Conservation (phyloP, 495 filamentous ascomycete species). For the Paragyromitra xinjiangensis region DNA sequence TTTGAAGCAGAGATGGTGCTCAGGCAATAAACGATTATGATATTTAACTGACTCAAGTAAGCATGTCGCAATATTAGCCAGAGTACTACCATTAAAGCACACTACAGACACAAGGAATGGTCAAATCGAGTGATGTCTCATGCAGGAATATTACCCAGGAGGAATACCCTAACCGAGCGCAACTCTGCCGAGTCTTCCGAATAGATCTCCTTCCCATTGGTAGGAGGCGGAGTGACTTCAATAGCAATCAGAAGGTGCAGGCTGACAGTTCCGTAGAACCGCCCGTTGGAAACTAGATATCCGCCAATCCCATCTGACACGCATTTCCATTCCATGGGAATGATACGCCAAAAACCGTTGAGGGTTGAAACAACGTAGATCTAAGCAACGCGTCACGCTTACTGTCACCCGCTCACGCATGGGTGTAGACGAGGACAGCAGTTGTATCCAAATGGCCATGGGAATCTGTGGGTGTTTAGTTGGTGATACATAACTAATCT, state of each 20-base stretch:
- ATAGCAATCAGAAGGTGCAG: background rate
- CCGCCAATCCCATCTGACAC: background rate
- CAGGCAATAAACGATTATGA: background rate
- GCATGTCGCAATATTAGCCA: background rate
- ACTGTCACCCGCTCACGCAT: background rate
- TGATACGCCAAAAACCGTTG: background rate
- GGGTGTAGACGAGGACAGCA: background rate
- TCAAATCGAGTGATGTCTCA: slow-evolving; percentile 28
- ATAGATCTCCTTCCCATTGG: background rate
- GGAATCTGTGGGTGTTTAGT: background rate
- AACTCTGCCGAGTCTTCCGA: slow-evolving; percentile 11
- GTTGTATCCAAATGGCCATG: background rate
- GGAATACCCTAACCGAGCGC: background rate
- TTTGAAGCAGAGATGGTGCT: too few species aligned
- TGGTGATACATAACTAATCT: slow-evolving; percentile 10
- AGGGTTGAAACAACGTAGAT: slow-evolving; percentile 2
- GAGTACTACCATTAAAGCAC: background rate
- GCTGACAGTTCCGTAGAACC: background rate
- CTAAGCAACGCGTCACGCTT: slow-evolving; percentile 9
- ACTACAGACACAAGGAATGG: background rate
- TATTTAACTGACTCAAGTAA: background rate
- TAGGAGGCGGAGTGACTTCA: background rate
- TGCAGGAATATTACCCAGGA: slow-evolving; percentile 1
- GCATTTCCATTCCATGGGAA: background rate
- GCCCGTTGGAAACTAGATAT: background rate